phyloP scores from a whole-genome alignment of 495 filamentous ascomycete species.

The Polyplosphaeria fusca region DNA sequence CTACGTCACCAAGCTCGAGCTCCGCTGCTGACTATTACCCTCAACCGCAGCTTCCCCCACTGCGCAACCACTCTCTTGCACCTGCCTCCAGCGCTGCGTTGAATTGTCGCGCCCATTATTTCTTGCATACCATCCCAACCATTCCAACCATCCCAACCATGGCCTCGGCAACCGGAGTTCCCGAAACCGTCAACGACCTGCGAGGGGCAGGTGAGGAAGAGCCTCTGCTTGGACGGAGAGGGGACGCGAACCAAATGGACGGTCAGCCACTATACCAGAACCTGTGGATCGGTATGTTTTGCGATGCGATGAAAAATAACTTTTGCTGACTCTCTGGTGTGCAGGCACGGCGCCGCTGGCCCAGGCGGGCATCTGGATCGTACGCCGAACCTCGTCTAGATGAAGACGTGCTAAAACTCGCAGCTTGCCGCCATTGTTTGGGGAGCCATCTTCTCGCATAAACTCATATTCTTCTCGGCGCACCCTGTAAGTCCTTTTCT shows the following conservation, averaged over 20 bases:
- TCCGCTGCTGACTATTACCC: background rate
- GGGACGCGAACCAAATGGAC: constrained; percentile 68
- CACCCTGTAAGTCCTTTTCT: constrained; percentile 61
- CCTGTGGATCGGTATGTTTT: constrained; percentile 66
- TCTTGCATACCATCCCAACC: too few relatives aligned
- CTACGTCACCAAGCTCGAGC: background rate
- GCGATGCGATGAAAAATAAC: background rate
- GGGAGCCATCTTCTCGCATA: constrained; percentile 65
- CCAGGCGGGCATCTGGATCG: constrained; percentile 65
- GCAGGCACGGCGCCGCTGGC: constrained; percentile 67
- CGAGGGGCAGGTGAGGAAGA: constrained; percentile 57
- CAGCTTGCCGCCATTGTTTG: constrained; percentile 72
- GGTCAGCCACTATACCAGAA: constrained; percentile 63
- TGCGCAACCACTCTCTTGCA: background rate
- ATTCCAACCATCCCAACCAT: constrained; percentile 36
- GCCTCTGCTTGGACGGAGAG: constrained; percentile 70
- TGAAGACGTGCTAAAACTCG: background rate
- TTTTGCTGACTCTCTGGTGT: constrained; percentile 3
- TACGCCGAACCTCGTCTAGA: constrained; percentile 38
- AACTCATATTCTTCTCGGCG: constrained; percentile 70
- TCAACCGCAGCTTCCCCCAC: background rate
- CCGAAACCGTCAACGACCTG: constrained; percentile 31
- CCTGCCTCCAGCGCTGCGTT: background rate
- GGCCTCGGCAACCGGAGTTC: constrained; percentile 57
- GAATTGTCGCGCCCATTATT: background rate